phyloP scores from a whole-genome alignment of 495 filamentous ascomycete species.

The Staphylotrichum longicolle region DNA sequence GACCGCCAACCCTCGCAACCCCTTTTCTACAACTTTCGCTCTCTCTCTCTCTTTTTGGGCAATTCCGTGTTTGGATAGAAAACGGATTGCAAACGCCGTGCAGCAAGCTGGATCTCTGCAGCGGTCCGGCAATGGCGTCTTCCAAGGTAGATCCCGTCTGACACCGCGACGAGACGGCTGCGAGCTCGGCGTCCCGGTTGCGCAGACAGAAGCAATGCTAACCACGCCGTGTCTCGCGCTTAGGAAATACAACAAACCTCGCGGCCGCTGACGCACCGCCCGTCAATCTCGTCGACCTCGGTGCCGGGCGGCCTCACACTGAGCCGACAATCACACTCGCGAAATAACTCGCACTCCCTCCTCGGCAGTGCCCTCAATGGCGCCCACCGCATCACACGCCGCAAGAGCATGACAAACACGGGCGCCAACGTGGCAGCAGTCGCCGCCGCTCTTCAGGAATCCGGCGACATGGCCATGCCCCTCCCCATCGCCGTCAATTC shows the following conservation, averaged over 20 bases:
- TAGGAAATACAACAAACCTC: constrained; percentile 51
- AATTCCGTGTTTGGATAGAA: constrained; percentile 25
- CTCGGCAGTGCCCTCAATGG: constrained; percentile 67
- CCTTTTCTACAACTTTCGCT: background rate
- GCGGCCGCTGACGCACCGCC: constrained; percentile 51
- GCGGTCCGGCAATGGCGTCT: constrained; percentile 50
- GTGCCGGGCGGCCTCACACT: constrained; percentile 39
- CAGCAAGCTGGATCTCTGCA: constrained; percentile 21
- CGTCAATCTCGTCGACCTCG: constrained; percentile 44
- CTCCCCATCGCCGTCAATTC: constrained; percentile 49
- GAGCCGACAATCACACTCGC: constrained; percentile 57
- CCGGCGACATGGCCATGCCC: constrained; percentile 52
- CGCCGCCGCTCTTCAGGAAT: constrained; percentile 64
- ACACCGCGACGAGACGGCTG: constrained; percentile 23
- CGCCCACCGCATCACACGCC: constrained; percentile 80
- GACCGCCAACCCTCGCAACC: constrained; percentile 3
- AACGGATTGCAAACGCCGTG: constrained; percentile 23
- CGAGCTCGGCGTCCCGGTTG: constrained; percentile 28
- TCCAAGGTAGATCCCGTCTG: constrained; percentile 46
- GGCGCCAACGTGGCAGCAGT: constrained; percentile 70
- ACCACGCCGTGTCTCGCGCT: constrained; percentile 31
- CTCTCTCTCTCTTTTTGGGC: background rate
- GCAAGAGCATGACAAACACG: constrained; percentile 85
- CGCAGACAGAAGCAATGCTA: constrained; percentile 34
- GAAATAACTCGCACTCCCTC: constrained; percentile 79